Evolutionary conservation across 495 filamentous ascomycete genomes (phyloP).

Genomic region (Lophiotrema nucula): DNA sequence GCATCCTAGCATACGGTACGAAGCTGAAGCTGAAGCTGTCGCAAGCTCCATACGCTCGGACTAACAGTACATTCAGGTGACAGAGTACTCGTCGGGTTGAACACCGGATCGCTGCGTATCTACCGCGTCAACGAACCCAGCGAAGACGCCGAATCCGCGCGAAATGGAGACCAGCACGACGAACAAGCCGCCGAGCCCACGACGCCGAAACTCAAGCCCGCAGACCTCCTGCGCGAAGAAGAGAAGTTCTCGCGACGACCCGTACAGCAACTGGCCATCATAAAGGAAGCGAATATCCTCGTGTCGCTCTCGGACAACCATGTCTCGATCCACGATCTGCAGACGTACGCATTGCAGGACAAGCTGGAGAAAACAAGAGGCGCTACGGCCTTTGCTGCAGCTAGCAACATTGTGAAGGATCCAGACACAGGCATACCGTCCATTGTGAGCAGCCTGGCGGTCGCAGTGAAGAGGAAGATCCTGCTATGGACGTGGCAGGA

Average conservation of each 20-base stretch:
- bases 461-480: slow-evolving; percentile 86
- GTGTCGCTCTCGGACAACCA: slow-evolving; percentile 86
- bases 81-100: slow-evolving; percentile 84
- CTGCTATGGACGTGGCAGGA: slow-evolving; percentile 94
- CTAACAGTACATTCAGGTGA: slow-evolving; percentile 57
- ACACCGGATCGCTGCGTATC: slow-evolving; percentile 82
- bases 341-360: slow-evolving; percentile 77
- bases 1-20: slow-evolving; percentile 82
- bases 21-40: slow-evolving; percentile 11
- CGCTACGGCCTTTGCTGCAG: slow-evolving; percentile 86
- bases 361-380: slow-evolving; percentile 78
- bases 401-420: slow-evolving; percentile 92
- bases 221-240: slow-evolving; percentile 81
- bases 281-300: slow-evolving; percentile 89
- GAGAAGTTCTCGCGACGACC: slow-evolving; percentile 89
- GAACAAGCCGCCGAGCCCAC: slow-evolving; percentile 34
- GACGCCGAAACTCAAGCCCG: slow-evolving; percentile 54
- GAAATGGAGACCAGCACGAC: slow-evolving; percentile 38
- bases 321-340: slow-evolving; percentile 83
- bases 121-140: slow-evolving; percentile 79
- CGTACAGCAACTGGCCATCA: slow-evolving; percentile 87
- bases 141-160: slow-evolving; percentile 32
- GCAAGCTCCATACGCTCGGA: background rate
- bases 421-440: slow-evolving; percentile 77
- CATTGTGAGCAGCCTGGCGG: slow-evolving; percentile 85